Conservation (phyloP, 805 yeast species). For the Citeromyces matritensis region DNA sequence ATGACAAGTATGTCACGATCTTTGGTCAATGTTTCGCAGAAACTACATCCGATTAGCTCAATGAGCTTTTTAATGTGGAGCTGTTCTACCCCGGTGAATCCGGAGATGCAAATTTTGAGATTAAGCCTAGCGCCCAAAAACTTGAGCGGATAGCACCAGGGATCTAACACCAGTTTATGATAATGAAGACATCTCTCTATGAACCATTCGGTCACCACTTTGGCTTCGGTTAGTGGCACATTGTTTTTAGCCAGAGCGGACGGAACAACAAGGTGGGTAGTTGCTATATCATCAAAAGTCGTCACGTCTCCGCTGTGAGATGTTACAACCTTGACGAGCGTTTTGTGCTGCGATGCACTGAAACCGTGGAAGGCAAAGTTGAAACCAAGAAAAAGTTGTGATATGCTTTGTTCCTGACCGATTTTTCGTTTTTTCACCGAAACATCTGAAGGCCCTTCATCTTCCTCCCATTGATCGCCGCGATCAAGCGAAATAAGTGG, state of each 20-base stretch:
- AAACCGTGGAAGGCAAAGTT: constrained; percentile 28
- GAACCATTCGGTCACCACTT: constrained; percentile 63
- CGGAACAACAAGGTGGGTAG: too few relatives aligned
- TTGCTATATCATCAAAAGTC: constrained; percentile 1
- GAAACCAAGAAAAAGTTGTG: constrained; percentile 22
- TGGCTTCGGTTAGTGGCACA: constrained; percentile 4
- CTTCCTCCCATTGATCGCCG: constrained; percentile 8
- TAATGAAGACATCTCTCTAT: constrained; percentile 60
- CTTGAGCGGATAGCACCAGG: constrained; percentile 47
- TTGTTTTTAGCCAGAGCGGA: too few relatives aligned
- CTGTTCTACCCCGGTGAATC: constrained; percentile 66
- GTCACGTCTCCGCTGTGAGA: constrained; percentile 27
- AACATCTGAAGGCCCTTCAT: constrained; percentile 1
- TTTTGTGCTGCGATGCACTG: constrained; percentile 16
- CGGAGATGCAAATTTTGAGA: constrained; percentile 39
- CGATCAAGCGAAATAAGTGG: neutral
- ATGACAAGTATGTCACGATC: constrained; percentile 42
- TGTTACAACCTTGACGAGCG: constrained; percentile 23
- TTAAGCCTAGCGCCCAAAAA: constrained; percentile 8
- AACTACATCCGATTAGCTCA: constrained; percentile 31
- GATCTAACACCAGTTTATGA: constrained; percentile 29
- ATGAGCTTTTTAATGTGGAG: constrained; percentile 53
- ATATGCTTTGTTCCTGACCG: constrained; percentile 1
- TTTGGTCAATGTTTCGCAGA: constrained; percentile 29
- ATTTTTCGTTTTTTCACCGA: neutral